These are phyloP conservation scores for Babesia ovis DNA, from an alignment of 169 alveolate genomes.

Conservation along the genomic window DNA sequence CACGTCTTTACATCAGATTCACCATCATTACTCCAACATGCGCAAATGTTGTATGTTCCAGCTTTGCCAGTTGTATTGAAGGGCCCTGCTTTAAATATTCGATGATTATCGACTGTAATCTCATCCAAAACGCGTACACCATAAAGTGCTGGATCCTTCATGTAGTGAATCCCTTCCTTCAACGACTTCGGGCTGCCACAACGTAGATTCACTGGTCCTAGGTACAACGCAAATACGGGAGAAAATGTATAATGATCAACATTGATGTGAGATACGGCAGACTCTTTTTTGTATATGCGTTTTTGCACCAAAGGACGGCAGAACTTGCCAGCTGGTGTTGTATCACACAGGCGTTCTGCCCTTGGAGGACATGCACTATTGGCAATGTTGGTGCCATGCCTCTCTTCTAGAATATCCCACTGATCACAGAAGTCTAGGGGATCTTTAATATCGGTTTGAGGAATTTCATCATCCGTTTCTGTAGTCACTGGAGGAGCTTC, in stretches of 20 bases:
- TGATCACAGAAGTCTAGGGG: background rate
- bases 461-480: background rate
- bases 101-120: background rate
- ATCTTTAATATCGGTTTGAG: background rate
- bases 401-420: background rate
- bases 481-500: background rate
- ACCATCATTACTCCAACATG: slow-evolving; percentile 21
- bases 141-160: too few species aligned
- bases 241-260: slow-evolving; percentile 43
- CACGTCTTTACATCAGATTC: slow-evolving; percentile 32
- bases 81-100: slow-evolving; percentile 38
- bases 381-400: slow-evolving; percentile 22
- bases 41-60: slow-evolving; percentile 31
- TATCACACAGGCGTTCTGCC: background rate
- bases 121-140: slow-evolving; percentile 33
- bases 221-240: slow-evolving; percentile 19
- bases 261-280: background rate
- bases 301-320: slow-evolving; percentile 29
- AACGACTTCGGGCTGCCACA: slow-evolving; percentile 10
- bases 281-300: slow-evolving; percentile 15
- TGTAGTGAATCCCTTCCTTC: background rate
- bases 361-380: background rate
- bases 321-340: background rate
- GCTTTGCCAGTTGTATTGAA: background rate
- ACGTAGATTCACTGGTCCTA: slow-evolving; percentile 9